These are phyloP conservation scores for Brettanomyces bruxellensis DNA, from an alignment of 805 yeast genomes.

Conservation along the genomic window DNA sequence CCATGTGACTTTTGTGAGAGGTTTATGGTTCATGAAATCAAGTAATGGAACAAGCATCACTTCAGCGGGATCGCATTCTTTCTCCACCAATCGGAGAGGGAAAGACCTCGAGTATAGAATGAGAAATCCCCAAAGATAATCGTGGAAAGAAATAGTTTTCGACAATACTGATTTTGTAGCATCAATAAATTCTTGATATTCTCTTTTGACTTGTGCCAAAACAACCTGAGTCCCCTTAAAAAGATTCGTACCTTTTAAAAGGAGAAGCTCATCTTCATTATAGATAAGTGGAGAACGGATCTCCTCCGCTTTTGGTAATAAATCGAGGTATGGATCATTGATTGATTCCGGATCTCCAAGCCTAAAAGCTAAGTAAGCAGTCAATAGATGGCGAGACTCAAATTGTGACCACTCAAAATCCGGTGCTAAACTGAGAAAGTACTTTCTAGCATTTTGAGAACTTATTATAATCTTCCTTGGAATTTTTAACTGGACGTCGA, in stretches of 20 bases:
- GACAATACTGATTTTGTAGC: background rate
- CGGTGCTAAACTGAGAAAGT: conserved; percentile 2
- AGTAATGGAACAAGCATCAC: conserved; percentile 67
- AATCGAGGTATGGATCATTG: conserved; percentile 32
- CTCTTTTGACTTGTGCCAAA: conserved; percentile 35
- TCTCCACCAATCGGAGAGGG: conserved; percentile 51
- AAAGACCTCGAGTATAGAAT: conserved; percentile 76
- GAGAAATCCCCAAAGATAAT: conserved; percentile 66
- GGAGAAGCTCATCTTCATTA: conserved; percentile 37
- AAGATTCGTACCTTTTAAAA: conserved; percentile 55
- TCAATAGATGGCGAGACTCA: conserved; percentile 9
- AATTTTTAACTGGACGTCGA: conserved; percentile 6
- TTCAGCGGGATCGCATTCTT: conserved; percentile 9
- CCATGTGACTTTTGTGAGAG: conserved; percentile 61
- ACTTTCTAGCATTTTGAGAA: conserved; percentile 14
- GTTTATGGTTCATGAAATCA: conserved; percentile 71
- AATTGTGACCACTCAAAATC: conserved; percentile 1
- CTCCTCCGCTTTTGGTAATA: conserved; percentile 34
- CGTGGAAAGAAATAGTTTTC: conserved; percentile 31
- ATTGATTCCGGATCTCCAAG: conserved; percentile 1
- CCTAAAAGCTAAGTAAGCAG: conserved; percentile 12
- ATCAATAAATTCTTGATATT: conserved; percentile 34
- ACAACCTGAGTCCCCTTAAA: conserved; percentile 39
- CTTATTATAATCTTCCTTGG: conserved; percentile 17
- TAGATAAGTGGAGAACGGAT: conserved; percentile 60